A percentile compares a stretch with the other conserved stretches of the same genome.
phyloP scores from a whole-genome alignment of 192 early-diverging fungal species.

The Coemansia sp. region DNA sequence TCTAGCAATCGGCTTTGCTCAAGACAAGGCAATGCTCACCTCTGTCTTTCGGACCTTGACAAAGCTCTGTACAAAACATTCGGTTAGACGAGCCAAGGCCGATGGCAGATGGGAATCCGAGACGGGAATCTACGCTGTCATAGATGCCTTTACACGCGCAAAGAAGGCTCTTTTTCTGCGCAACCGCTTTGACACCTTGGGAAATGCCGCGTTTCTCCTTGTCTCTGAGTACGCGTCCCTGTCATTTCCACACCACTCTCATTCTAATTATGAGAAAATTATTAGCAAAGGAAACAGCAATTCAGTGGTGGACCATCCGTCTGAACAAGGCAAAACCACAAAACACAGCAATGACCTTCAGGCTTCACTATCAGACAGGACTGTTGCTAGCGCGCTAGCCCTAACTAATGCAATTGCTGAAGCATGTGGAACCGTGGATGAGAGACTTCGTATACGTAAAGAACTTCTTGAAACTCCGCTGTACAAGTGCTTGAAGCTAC shows the following conservation, averaged over 20 bases:
- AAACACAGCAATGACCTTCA: neutral
- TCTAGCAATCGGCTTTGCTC: slow-evolving; percentile 19
- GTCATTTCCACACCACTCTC: neutral
- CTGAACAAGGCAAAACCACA: neutral
- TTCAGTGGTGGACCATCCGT: neutral
- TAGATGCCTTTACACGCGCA: slow-evolving; percentile 36
- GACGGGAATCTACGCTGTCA: slow-evolving; percentile 25
- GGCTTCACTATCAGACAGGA: slow-evolving; percentile 15
- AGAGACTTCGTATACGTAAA: slow-evolving; percentile 33
- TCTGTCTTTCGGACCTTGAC: slow-evolving; percentile 27
- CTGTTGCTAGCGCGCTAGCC: slow-evolving; percentile 24
- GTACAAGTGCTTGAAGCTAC: slow-evolving; percentile 34
- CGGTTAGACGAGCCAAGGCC: slow-evolving; percentile 27
- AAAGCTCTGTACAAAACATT: slow-evolving; percentile 44
- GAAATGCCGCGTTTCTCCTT: slow-evolving; percentile 29
- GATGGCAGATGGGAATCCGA: slow-evolving; percentile 33
- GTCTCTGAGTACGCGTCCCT: slow-evolving; percentile 10
- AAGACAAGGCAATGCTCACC: slow-evolving; percentile 8
- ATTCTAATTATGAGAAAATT: neutral
- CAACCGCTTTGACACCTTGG: slow-evolving; percentile 44
- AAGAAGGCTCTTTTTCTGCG: slow-evolving; percentile 29
- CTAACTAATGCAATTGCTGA: slow-evolving; percentile 41
- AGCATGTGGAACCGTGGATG: slow-evolving; percentile 16
- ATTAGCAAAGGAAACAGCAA: neutral
- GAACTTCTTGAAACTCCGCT: slow-evolving; percentile 45